Conservation (phyloP, 2,329 filamentous ascomycete species). For the Diaporthe citriasiana region DNA sequence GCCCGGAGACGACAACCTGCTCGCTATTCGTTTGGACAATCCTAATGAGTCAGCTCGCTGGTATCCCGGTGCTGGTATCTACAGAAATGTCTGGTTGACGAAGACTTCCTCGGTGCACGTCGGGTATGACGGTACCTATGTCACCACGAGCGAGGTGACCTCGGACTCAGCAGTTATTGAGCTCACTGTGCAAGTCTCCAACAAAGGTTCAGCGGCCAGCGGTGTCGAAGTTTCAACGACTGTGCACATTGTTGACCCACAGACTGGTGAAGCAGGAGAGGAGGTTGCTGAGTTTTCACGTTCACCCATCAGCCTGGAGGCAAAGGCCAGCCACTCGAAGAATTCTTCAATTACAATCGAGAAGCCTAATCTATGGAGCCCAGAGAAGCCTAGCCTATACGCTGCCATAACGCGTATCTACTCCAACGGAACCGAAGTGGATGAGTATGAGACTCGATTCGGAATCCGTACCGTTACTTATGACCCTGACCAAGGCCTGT, state of each 20-base stretch:
- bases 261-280: conserved; percentile 47
- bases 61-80: conserved; percentile 68
- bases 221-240: conserved; percentile 57
- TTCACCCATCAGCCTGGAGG: conserved; percentile 49
- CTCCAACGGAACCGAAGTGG: conserved; percentile 49
- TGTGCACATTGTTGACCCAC: conserved; percentile 55
- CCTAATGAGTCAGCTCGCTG: conserved; percentile 62
- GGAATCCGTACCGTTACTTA: conserved; percentile 62
- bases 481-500: conserved; percentile 56
- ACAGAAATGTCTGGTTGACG: conserved; percentile 68
- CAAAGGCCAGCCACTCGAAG: conserved; percentile 51
- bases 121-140: conserved; percentile 63
- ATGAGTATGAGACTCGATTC: conserved; percentile 64
- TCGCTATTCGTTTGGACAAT: conserved; percentile 68
- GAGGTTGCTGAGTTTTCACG: conserved; percentile 54
- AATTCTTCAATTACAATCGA: conserved; percentile 53
- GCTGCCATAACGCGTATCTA: conserved; percentile 59
- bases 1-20: conserved; percentile 54
- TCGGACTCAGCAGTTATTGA: conserved; percentile 59
- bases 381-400: conserved; percentile 64
- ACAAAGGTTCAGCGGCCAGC: conserved; percentile 51
- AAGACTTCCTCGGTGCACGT: conserved; percentile 63
- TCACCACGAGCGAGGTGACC: conserved; percentile 62
- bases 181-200: conserved; percentile 62
- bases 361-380: conserved; percentile 64